Base-by-base conservation (phyloP, 1,284 basidiomycete species). In the Ganoderma resinaceum region DNA sequence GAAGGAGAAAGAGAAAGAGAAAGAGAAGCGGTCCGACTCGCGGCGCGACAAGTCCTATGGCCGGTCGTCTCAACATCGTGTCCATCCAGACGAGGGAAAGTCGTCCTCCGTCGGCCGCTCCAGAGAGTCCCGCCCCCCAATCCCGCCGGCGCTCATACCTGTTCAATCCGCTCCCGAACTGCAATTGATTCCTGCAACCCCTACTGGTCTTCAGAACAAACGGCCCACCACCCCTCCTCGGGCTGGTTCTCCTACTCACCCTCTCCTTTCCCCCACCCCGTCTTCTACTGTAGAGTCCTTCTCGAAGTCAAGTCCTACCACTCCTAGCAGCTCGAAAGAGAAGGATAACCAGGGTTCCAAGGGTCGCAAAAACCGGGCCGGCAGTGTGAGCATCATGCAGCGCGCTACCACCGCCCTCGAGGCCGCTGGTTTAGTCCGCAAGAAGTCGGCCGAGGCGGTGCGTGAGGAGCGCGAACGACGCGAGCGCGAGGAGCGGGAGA, bases 331-430 rank as follows among this genome's bases (percentile, higher is more conserved):
- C 37, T 68, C 69, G 46, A 72, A 83, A 72, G 86, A 87, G 42
- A 82, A 80, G 69, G 83, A 83, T 42, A 75, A 49, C 20, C 77
- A 80, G 31, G 80, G 82, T 0, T 81, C 83, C 12, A 92, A 89
- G 72, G 82, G 84, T 18, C 84, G 84, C 64, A 96, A 95, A 76
- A 82, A 79, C 37, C 85, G 95, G 8, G 89, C 93, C 1, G 92
- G 93, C 6, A 96, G 95, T 66, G 92, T 97, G 65, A 96, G 92
- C 76, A 97, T 98, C 79, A 93, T 98, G 84, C 96, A 97, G 74
- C 89, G 96, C 7, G 96, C 95, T 0, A 96, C 95, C 0, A 96
- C 95, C 0, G 95, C 95, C 3, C 84, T 93, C 26, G 93, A 94
- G 74, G 92, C 91, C 7, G 91, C 91, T 7, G 92, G 92, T 1